These are phyloP conservation scores for Litsea cubeba DNA, from an alignment of 164 flowering plant genomes.

Conservation along the genomic window DNA sequence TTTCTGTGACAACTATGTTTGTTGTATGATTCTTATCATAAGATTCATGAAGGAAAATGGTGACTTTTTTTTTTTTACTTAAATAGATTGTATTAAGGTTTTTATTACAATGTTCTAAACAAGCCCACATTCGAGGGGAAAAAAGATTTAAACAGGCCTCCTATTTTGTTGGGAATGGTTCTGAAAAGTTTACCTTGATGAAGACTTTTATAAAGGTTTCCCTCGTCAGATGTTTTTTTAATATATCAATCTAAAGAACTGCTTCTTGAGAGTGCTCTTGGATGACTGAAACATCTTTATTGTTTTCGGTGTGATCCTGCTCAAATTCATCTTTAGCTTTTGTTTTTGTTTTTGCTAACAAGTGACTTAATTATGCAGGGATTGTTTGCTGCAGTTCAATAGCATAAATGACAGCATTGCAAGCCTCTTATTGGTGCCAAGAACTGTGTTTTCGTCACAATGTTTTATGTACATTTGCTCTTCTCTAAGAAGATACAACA, in stretches of 20 bases:
- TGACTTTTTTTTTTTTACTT: not conserved
- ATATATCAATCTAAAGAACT: not conserved
- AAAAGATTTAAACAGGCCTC: too few species aligned
- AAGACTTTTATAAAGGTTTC: not conserved
- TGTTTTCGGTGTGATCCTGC: not conserved
- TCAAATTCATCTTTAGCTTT: not conserved
- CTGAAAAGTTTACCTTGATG: too few species aligned
- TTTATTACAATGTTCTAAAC: not conserved
- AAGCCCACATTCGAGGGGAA: not conserved
- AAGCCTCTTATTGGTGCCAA: conserved; percentile 10
- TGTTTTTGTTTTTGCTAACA: not conserved
- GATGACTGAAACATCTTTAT: not conserved
- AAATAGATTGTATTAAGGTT: not conserved
- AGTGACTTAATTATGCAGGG: conserved; percentile 27
- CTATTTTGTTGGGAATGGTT: too few species aligned
- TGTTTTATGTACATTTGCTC: conserved; percentile 2
- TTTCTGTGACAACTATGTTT: not conserved
- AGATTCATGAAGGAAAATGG: not conserved
- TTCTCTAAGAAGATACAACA: conserved; percentile 13
- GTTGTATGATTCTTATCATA: not conserved
- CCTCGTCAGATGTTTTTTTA: not conserved
- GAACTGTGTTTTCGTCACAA: conserved; percentile 5
- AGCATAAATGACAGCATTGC: conserved; percentile 9
- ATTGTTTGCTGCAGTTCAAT: conserved; percentile 8
- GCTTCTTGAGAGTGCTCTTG: not conserved